Conservation (phyloP, 106 monocot genomes). For the Apostasia ramifera region DNA sequence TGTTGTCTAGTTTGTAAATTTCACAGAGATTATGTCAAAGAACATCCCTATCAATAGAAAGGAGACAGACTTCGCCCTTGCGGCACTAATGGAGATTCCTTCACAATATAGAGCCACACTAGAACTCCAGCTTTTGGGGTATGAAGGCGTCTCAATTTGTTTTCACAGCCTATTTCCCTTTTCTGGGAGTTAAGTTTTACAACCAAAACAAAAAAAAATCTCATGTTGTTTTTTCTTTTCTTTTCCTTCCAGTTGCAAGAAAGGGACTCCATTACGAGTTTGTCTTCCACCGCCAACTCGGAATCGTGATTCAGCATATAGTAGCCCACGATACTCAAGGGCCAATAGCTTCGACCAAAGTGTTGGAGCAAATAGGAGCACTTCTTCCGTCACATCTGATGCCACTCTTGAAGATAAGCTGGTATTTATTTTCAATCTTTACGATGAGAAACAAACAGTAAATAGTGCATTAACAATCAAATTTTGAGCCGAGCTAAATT, state of each 20-base stretch:
- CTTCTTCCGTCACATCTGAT: conserved; percentile 26
- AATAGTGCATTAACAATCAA: too few relatives aligned
- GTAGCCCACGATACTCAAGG: conserved; percentile 20
- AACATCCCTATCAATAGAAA: conserved; percentile 36
- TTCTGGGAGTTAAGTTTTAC: background rate
- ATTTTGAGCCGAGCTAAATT: too few relatives aligned
- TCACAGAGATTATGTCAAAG: conserved; percentile 62
- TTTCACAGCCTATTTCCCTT: background rate
- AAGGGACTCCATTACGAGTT: conserved; percentile 34
- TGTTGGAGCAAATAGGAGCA: conserved; percentile 6
- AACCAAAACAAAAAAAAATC: background rate
- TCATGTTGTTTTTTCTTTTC: background rate
- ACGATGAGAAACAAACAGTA: too few relatives aligned
- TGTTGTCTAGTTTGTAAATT: conserved; percentile 76
- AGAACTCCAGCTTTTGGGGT: conserved; percentile 75
- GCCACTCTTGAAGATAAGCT: conserved; percentile 37
- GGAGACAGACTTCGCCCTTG: conserved; percentile 71
- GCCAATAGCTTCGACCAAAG: conserved; percentile 41
- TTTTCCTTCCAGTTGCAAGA: conserved; percentile 29
- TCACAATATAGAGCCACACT: conserved; percentile 75
- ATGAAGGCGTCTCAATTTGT: background rate
- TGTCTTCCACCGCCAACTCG: conserved; percentile 52
- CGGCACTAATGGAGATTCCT: conserved; percentile 82
- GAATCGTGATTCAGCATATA: conserved; percentile 22
- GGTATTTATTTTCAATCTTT: conserved; percentile 12